Evolutionary conservation across 2,329 filamentous ascomycete genomes (phyloP), one percentile per base, ranked within the genome.

Genomic region (Apiospora marii): DNA sequence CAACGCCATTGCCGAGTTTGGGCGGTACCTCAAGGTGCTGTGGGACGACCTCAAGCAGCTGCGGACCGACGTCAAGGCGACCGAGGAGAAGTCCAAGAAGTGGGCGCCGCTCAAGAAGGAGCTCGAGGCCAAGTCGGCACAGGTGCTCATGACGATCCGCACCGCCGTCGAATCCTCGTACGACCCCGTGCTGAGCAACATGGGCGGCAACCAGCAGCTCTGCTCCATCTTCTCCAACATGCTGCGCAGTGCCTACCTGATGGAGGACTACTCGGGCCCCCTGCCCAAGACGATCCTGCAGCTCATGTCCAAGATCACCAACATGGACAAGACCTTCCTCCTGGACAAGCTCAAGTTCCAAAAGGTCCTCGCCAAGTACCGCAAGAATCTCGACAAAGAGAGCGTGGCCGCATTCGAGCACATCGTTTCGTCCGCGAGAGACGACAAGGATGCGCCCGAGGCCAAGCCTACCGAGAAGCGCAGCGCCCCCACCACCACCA

Each of bases 311-410:
- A 83, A 87, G 71, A 90, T 91, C 72, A 90, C 88, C 48, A 92
- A 91, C 72, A 86, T 91, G 58, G 89, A 87, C 68, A 89, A 87
- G 75, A 90, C 88, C 73, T 85, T 86, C 64, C 80, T 90, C 48
- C 83, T 91, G 58, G 88, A 91, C 75, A 91, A 88, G 73, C 88
- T 90, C 53, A 93, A 93, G 77, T 88, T 94, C 72, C 87, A 90
- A 72, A 90, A 88, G 71, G 88, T 93, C 22, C 86, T 91, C 53
- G 89, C 89, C 74, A 91, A 90, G 77, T 92, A 90, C 37, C 91
- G 93, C 77, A 92, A 92, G 76, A 86, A 86, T 5, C 83, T 92
- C 67, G 89, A 92, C 5, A 86, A 87, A 48, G 86, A 91, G 43
- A 84, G 85, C n/a, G 80, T 85, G 69, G 84, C 80, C 72, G 87